Evolutionary conservation across 2,329 filamentous ascomycete species (phyloP).

Genomic region (Fusarium sp.): DNA sequence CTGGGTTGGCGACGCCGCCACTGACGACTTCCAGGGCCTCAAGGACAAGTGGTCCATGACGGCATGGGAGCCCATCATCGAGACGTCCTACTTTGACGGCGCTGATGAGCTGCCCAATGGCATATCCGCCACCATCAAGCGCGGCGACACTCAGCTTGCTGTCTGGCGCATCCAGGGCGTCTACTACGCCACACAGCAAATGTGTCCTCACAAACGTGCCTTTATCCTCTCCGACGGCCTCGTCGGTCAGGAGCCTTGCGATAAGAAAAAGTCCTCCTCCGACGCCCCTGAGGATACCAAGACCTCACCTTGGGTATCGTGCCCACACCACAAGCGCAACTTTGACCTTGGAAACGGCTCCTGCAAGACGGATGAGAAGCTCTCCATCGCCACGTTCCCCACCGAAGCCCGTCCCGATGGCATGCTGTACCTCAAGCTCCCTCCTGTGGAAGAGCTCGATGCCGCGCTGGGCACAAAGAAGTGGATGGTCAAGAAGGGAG

Average conservation of each 20-base stretch:
- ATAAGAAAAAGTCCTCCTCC: slow-evolving; percentile 33
- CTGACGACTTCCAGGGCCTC: slow-evolving; percentile 78
- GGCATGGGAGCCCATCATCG: slow-evolving; percentile 84
- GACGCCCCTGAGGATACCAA: slow-evolving; percentile 40
- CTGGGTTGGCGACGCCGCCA: slow-evolving; percentile 77
- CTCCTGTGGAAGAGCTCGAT: slow-evolving; percentile 84
- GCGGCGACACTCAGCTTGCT: slow-evolving; percentile 89
- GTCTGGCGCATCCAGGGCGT: slow-evolving; percentile 85
- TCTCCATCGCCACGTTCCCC: slow-evolving; percentile 86
- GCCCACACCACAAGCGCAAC: slow-evolving; percentile 91
- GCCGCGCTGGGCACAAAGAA: slow-evolving; percentile 79
- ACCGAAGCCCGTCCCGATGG: slow-evolving; percentile 80
- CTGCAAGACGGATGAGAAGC: slow-evolving; percentile 78
- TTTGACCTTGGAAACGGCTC: slow-evolving; percentile 79
- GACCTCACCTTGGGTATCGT: slow-evolving; percentile 79
- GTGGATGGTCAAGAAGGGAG: slow-evolving; percentile 82
- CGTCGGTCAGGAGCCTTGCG: slow-evolving; percentile 72
- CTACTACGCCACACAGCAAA: slow-evolving; percentile 90
- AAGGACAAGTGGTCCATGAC: slow-evolving; percentile 68
- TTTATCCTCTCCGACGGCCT: slow-evolving; percentile 91
- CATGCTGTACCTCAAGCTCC: slow-evolving; percentile 82
- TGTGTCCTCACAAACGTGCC: slow-evolving; percentile 93
- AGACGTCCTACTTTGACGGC: slow-evolving; percentile 74
- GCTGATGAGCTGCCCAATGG: slow-evolving; percentile 75
- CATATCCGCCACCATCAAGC: slow-evolving; percentile 82